Percentiles rank a stretch among this genome's conserved stretches.
phyloP scores from a whole-genome alignment of 345 rosid genomes.

The Ceriops decandra region DNA sequence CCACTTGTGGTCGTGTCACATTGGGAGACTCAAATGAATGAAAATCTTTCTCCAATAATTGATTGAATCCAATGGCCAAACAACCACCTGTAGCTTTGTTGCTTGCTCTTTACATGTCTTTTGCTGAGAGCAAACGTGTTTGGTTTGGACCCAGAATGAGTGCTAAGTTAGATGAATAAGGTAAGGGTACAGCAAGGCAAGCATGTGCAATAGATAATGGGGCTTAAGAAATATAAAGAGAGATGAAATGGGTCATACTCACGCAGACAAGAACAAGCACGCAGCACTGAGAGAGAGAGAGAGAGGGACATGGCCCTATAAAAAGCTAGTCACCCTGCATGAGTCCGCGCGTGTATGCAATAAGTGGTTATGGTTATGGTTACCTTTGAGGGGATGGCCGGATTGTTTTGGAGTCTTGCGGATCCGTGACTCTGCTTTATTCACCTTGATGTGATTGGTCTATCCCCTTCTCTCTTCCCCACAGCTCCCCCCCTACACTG shows the following conservation, averaged over 20 bases:
- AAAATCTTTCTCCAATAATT: too few species aligned
- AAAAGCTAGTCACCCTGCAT: not conserved
- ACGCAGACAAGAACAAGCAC: not conserved
- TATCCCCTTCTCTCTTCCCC: slow-evolving; percentile 3
- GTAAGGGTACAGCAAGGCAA: slow-evolving; percentile 30
- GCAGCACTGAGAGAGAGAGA: slow-evolving; percentile 1
- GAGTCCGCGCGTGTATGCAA: not conserved
- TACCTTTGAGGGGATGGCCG: slow-evolving; percentile 17
- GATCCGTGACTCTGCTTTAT: slow-evolving; percentile 31
- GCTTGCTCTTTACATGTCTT: too few species aligned
- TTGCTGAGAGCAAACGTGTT: not conserved
- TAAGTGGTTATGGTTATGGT: not conserved
- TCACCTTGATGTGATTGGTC: slow-evolving; percentile 31
- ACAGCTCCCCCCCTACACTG: not conserved
- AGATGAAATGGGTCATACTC: not conserved
- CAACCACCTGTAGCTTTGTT: too few species aligned
- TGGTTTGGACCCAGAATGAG: not conserved
- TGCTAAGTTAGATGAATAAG: not conserved
- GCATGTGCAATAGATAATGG: slow-evolving; percentile 23
- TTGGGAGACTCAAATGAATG: too few species aligned
- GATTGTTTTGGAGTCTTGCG: slow-evolving; percentile 29
- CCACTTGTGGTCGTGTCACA: too few species aligned
- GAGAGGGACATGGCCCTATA: not conserved
- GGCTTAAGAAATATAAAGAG: not conserved
- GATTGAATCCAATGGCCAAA: too few species aligned